Percentiles rank a stretch among this genome's conserved stretches.
phyloP scores from a whole-genome alignment of 352 stramenopile species.

The Pythium aphanidermatum region DNA sequence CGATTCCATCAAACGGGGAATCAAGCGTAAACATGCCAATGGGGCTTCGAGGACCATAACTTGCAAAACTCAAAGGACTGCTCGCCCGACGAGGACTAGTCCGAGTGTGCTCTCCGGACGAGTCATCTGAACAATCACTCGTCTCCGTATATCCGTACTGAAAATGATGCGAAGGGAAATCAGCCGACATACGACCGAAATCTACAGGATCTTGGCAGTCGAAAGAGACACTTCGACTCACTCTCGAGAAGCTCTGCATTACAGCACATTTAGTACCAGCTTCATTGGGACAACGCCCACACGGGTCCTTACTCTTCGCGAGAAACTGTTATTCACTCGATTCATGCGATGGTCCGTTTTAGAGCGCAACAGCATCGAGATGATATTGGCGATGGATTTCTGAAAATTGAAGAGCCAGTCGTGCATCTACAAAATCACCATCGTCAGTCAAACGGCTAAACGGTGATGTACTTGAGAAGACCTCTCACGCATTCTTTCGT shows the following conservation, averaged over 20 bases:
- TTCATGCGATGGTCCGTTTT: constrained; percentile 49
- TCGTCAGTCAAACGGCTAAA: neutral
- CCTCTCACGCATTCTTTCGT: constrained; percentile 70
- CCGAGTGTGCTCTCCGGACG: constrained; percentile 30
- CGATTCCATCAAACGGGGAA: constrained; percentile 51
- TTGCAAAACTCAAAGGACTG: constrained; percentile 49
- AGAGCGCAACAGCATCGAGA: constrained; percentile 63
- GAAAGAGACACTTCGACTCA: constrained; percentile 71
- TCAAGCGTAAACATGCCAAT: constrained; percentile 65
- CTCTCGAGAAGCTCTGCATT: constrained; percentile 51
- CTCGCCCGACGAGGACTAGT: constrained; percentile 47
- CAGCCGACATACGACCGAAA: constrained; percentile 38
- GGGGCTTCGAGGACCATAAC: constrained; percentile 61
- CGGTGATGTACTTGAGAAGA: neutral
- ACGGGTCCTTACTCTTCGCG: constrained; percentile 60
- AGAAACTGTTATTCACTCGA: constrained; percentile 43
- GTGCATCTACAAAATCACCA: constrained; percentile 52
- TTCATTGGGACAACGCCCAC: no score
- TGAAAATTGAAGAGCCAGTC: constrained; percentile 89
- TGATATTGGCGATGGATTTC: constrained; percentile 84
- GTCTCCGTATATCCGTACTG: constrained; percentile 39
- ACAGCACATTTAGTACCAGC: no score
- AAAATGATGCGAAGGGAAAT: constrained; percentile 30
- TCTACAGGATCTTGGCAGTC: constrained; percentile 63
- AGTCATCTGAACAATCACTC: constrained; percentile 56